Conservation (phyloP, 2,329 filamentous ascomycete genomes). For the Grosmannia penicillata region DNA sequence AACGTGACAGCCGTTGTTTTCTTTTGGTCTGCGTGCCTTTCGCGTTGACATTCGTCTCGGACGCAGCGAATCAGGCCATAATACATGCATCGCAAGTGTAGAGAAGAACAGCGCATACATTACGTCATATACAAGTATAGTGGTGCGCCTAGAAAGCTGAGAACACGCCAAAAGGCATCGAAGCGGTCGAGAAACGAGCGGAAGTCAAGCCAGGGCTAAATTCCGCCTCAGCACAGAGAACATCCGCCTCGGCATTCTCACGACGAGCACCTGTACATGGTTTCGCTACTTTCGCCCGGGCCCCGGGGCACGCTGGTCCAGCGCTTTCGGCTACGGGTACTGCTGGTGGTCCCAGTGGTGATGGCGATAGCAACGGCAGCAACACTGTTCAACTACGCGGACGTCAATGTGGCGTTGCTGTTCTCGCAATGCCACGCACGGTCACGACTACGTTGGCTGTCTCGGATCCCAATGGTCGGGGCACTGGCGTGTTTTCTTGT, state of each 20-base stretch:
- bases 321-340: constrained; percentile 25
- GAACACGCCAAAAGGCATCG: no score
- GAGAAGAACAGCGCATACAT: no score
- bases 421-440: constrained; percentile 38
- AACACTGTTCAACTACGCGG: constrained; percentile 28
- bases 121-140: no score
- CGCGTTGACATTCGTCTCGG: no score
- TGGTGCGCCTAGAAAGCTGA: not conserved
- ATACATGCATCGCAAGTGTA: no score
- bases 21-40: no score
- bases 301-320: constrained; percentile 6
- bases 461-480: constrained; percentile 28
- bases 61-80: no score
- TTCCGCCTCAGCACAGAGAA: not conserved
- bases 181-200: not conserved
- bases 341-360: constrained; percentile 34
- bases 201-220: not conserved
- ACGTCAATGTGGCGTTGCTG: constrained; percentile 35
- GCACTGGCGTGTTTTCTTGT: constrained; percentile 33
- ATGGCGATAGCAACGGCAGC: constrained; percentile 26
- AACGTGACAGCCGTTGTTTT: no score
- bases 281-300: not conserved
- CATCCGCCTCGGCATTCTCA: no score
- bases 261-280: not conserved
- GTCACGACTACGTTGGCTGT: constrained; percentile 27